phyloP scores from a whole-genome alignment of 345 rosid genomes.

The Gossypioides kirkii region DNA sequence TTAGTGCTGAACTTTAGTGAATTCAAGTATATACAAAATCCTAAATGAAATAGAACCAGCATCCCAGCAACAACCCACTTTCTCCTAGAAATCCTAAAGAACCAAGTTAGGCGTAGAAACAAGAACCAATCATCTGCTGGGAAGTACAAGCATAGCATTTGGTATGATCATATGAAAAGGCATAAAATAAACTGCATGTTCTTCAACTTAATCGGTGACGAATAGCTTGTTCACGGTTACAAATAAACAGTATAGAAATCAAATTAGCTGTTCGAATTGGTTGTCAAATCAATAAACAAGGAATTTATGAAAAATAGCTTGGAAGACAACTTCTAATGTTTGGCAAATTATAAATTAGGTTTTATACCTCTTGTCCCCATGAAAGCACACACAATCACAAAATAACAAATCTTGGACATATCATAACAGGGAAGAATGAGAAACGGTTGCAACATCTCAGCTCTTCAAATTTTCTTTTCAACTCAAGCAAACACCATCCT shows the following conservation, averaged over 20 bases:
- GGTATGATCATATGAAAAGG: background rate
- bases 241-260: background rate
- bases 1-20: background rate
- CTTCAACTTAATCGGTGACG: background rate
- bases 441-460: slow-evolving; percentile 4
- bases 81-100: background rate
- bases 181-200: background rate
- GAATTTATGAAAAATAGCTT: background rate
- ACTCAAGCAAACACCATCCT: background rate
- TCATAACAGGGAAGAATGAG: background rate
- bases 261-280: background rate
- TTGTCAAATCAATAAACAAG: background rate
- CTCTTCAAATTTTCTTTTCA: background rate
- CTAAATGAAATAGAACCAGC: no score
- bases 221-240: background rate
- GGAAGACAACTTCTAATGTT: background rate
- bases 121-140: background rate
- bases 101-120: no score
- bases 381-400: background rate
- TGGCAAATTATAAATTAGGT: background rate
- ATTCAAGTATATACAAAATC: background rate
- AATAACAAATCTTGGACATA: background rate
- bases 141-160: background rate
- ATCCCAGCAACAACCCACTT: no score
- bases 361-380: background rate